Percentiles rank a stretch among this genome's conserved stretches.
These are phyloP conservation scores for Fereydounia khargensis DNA, from an alignment of 1,284 basidiomycete species.

Conservation along the genomic window DNA sequence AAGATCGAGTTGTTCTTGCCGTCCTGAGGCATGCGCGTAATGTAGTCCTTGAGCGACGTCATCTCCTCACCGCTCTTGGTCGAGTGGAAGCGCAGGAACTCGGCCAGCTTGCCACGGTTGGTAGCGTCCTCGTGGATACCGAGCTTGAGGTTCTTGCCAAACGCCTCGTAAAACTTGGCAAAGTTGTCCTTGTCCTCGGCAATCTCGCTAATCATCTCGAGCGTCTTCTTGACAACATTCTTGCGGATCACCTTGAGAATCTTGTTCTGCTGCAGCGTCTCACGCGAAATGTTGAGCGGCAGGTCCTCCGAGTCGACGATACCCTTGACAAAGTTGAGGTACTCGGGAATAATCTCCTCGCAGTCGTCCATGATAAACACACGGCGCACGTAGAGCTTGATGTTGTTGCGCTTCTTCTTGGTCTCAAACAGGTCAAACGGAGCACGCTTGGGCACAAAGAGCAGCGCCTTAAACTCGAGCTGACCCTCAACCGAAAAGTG, in stretches of 20 bases:
- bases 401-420: constrained; percentile 99
- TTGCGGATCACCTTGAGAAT: constrained; percentile 96
- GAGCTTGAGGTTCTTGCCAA: constrained; percentile 66
- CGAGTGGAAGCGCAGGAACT: constrained; percentile 98
- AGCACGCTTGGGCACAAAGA: constrained; percentile 78
- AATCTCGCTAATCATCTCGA: constrained; percentile 93
- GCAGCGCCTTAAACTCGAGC: constrained; percentile 98
- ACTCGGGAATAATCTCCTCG: constrained; percentile 99
- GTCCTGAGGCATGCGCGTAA: constrained; percentile 98
- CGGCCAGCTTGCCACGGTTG: constrained; percentile 98
- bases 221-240: constrained; percentile 88
- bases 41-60: constrained; percentile 98
- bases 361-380: constrained; percentile 99
- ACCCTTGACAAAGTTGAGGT: constrained; percentile 99
- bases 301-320: constrained; percentile 97
- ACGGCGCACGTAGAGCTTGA: constrained; percentile 99
- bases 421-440: constrained; percentile 98
- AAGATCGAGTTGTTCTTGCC: constrained; percentile 97
- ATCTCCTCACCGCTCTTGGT: constrained; percentile 91
- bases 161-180: constrained; percentile 87
- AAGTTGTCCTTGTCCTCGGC: constrained; percentile 99
- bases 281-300: constrained; percentile 99
- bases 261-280: constrained; percentile 99
- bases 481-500: constrained; percentile 99
- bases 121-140: constrained; percentile 99